Evolutionary conservation across 768 basidiomycete genomes (phyloP).

Genomic region (Boletus edulis): DNA sequence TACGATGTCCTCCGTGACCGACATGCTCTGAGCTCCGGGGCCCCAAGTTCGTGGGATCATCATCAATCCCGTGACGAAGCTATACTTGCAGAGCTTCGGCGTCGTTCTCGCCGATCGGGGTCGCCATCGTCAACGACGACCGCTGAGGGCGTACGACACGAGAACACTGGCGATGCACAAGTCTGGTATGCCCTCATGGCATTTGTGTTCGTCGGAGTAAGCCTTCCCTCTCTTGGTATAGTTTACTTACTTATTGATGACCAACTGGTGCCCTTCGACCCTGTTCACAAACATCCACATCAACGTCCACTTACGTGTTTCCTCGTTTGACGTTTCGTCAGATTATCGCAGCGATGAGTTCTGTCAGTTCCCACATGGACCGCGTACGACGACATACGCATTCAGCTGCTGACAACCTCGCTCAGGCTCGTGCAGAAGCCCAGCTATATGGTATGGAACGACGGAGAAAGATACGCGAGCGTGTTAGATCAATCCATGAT

Average conservation of each 20-base stretch:
- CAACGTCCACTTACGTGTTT: not conserved
- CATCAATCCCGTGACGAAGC: slow-evolving; percentile 32
- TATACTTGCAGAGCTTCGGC: slow-evolving; percentile 50
- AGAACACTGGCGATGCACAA: not conserved
- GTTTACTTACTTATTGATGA: not conserved
- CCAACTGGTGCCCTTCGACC: not conserved
- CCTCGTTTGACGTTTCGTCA: not conserved
- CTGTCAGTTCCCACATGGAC: slow-evolving; percentile 31
- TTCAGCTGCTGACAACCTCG: slow-evolving; percentile 55
- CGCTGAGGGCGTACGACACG: not conserved
- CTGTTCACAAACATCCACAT: not conserved
- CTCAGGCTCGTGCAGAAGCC: slow-evolving; percentile 57
- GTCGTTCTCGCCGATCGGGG: slow-evolving; percentile 35
- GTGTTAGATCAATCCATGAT: slow-evolving; percentile 37
- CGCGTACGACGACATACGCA: slow-evolving; percentile 40
- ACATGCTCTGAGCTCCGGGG: not conserved
- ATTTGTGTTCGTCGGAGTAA: slow-evolving; percentile 15
- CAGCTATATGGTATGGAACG: slow-evolving; percentile 52
- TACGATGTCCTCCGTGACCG: slow-evolving; percentile 45
- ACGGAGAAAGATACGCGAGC: slow-evolving; percentile 47
- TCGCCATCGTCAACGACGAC: slow-evolving; percentile 26
- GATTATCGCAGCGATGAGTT: slow-evolving; percentile 6
- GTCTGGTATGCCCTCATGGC: slow-evolving; percentile 13
- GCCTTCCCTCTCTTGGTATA: not conserved
- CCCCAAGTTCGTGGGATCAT: not conserved